phyloP scores from a whole-genome alignment of 371 early-diverging fungal genomes.

The Sanchytrium tribonematis region DNA sequence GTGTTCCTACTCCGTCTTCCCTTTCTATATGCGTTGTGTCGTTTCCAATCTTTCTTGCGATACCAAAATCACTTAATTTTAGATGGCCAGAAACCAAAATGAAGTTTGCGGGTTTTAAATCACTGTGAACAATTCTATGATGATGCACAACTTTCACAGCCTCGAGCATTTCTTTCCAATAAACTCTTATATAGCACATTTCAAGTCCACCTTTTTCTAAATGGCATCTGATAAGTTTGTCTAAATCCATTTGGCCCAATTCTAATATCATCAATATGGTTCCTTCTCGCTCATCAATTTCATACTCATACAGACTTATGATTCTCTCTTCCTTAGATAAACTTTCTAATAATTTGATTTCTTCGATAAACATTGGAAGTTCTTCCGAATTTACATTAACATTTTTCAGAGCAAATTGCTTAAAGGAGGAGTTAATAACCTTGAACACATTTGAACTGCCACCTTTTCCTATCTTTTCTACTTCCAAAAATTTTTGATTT shows the following conservation, averaged over 20 bases:
- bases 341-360: constrained; percentile 40
- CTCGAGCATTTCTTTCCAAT: constrained; percentile 76
- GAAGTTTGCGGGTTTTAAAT: constrained; percentile 89
- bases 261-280: constrained; percentile 45
- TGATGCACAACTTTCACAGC: constrained; percentile 68
- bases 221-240: constrained; percentile 28
- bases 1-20: constrained; percentile 50
- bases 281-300: constrained; percentile 26
- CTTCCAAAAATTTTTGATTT: constrained; percentile 1
- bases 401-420: constrained; percentile 60
- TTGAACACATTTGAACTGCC: constrained; percentile 69
- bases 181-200: constrained; percentile 37
- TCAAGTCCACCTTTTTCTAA: constrained; percentile 21
- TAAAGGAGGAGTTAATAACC: constrained; percentile 30
- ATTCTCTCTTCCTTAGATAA: constrained; percentile 33
- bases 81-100: constrained; percentile 45
- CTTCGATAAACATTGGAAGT: constrained; percentile 36
- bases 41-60: constrained; percentile 67
- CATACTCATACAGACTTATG: constrained; percentile 44
- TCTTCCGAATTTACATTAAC: constrained; percentile 43
- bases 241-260: constrained; percentile 75
- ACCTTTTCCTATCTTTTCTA: constrained; percentile 49
- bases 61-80: constrained; percentile 97
- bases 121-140: constrained; percentile 65
- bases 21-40: constrained; percentile 82